Conservation (phyloP, 352 stramenopile species). For the Phytopythium chamaehyphon region DNA sequence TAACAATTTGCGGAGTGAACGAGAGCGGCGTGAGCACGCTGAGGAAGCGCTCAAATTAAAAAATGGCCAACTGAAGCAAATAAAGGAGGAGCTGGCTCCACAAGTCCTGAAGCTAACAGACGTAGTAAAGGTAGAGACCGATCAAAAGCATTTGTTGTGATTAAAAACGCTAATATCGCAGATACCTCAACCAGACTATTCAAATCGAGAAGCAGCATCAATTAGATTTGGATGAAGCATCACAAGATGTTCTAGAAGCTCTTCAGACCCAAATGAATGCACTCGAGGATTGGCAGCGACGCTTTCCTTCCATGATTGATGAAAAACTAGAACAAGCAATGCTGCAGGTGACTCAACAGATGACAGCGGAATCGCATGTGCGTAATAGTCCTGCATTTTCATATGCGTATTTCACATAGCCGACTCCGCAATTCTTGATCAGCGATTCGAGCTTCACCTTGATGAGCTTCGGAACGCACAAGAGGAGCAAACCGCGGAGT, state of each 20-base stretch:
- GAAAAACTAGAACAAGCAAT: slow-evolving; percentile 23
- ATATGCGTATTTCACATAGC: slow-evolving; percentile 14
- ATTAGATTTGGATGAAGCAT: slow-evolving; percentile 53
- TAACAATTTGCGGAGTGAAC: slow-evolving; percentile 60
- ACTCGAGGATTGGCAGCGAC: slow-evolving; percentile 28
- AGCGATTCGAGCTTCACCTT: slow-evolving; percentile 14
- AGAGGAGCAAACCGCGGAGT: slow-evolving; percentile 32
- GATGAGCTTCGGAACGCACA: slow-evolving; percentile 39
- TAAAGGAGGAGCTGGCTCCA: slow-evolving; percentile 37
- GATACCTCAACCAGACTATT: slow-evolving; percentile 39
- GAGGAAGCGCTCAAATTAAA: slow-evolving; percentile 39
- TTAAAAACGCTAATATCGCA: no score
- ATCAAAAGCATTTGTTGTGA: neutral
- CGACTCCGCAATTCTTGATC: neutral
- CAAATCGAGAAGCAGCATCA: slow-evolving; percentile 54
- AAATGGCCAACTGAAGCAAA: slow-evolving; percentile 25
- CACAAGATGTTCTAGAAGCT: slow-evolving; percentile 46
- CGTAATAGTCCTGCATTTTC: no score
- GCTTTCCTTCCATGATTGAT: slow-evolving; percentile 24
- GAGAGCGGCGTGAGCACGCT: slow-evolving; percentile 47
- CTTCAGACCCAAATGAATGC: slow-evolving; percentile 54
- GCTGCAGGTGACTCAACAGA: slow-evolving; percentile 25
- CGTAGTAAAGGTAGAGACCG: slow-evolving; percentile 30
- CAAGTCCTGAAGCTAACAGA: slow-evolving; percentile 43
- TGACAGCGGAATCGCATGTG: slow-evolving; percentile 34